These are phyloP conservation scores for Gossypium sturtianum DNA, from an alignment of 345 rosid genomes.

Conservation along the genomic window DNA sequence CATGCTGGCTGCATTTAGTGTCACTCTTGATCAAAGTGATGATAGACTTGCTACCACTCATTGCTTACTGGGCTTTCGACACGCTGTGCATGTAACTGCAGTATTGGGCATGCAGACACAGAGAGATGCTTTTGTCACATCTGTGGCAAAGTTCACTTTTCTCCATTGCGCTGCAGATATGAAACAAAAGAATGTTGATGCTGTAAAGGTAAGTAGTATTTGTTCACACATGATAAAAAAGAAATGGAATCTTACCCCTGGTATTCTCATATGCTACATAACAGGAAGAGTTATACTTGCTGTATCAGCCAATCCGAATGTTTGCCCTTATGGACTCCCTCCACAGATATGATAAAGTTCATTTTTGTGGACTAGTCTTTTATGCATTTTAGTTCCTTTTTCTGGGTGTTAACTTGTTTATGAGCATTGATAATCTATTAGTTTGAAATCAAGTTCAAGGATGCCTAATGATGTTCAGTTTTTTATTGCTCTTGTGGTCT, in stretches of 20 bases:
- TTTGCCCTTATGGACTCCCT: conserved; percentile 1
- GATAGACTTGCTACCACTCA: conserved; percentile 85
- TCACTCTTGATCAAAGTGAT: conserved; percentile 93
- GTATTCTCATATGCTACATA: conserved; percentile 3
- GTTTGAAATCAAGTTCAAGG: not conserved
- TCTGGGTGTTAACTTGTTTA: not conserved
- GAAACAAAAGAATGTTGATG: conserved; percentile 96
- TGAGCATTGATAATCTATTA: not conserved
- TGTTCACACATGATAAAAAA: not conserved
- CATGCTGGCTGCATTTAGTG: conserved; percentile 92
- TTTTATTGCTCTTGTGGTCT: not conserved
- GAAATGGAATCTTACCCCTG: not conserved
- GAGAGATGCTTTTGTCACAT: conserved; percentile 96
- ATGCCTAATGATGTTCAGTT: not conserved
- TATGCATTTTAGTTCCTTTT: conserved; percentile 6
- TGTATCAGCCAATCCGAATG: not conserved
- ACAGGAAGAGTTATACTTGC: not conserved
- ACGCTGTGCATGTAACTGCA: conserved; percentile 88
- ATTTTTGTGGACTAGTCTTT: not conserved
- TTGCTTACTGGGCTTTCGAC: conserved; percentile 79
- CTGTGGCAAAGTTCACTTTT: conserved; percentile 90
- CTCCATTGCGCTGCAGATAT: conserved; percentile 95
- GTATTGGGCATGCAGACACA: conserved; percentile 98
- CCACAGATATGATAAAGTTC: not conserved
- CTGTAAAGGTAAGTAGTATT: conserved; percentile 69